These are phyloP conservation scores for Trametes sp. DNA, from an alignment of 1,284 basidiomycete genomes.

Conservation along the genomic window DNA sequence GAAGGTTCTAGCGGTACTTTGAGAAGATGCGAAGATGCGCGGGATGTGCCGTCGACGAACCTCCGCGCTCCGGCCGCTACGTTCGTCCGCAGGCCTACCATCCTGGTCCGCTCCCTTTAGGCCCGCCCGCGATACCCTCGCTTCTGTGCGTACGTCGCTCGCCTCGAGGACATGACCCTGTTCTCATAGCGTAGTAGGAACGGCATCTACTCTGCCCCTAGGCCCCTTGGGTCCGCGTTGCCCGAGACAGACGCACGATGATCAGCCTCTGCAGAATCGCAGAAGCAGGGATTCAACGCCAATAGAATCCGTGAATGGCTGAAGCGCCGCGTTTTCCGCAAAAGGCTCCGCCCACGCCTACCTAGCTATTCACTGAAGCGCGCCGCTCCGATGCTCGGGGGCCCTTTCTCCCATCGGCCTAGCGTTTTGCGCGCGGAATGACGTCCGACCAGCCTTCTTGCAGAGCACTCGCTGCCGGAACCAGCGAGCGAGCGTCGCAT, in stretches of 20 bases:
- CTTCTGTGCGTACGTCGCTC: too few species aligned
- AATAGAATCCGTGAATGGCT: neutral
- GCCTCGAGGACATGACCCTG: too few species aligned
- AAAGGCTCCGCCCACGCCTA: constrained; percentile 13
- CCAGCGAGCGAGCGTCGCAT: constrained; percentile 11
- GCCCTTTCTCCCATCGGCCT: constrained; percentile 1
- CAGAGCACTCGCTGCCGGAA: neutral
- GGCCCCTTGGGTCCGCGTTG: neutral
- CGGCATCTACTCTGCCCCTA: neutral
- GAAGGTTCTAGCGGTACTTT: neutral
- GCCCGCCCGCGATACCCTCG: too few species aligned
- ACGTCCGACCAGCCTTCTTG: constrained; percentile 1
- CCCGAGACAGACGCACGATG: neutral
- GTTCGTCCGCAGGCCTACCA: too few species aligned
- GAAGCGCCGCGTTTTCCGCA: neutral
- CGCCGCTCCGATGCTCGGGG: constrained; percentile 4
- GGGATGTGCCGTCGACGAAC: neutral
- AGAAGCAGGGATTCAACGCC: neutral
- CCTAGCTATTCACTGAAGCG: constrained; percentile 10
- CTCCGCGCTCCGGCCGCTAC: neutral
- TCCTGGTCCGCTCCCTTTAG: too few species aligned
- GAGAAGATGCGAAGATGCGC: neutral
- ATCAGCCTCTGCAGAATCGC: constrained; percentile 5
- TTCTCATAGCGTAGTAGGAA: neutral
- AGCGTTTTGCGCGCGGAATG: neutral